Conservation (phyloP, 1,284 basidiomycete species). For the Trichosporon sp. region DNA sequence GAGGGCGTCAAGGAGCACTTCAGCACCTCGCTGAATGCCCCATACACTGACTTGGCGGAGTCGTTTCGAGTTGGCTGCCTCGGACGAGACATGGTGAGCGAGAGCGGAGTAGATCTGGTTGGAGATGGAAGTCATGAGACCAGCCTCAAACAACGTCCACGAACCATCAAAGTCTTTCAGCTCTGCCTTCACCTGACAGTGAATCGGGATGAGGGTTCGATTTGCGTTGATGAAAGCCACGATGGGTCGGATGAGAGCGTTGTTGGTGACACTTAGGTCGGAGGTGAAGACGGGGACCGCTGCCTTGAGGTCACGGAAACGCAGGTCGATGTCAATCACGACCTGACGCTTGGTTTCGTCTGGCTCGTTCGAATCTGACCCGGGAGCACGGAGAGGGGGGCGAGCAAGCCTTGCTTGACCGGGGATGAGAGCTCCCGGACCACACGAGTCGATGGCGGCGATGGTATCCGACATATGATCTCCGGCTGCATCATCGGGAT, state of each 20-base stretch:
- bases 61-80: conserved; percentile 80
- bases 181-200: conserved; percentile 78
- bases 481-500: conserved; percentile 41
- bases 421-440: conserved; percentile 67
- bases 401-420: conserved; percentile 84
- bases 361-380: conserved; percentile 33
- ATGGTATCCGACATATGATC: conserved; percentile 59
- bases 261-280: conserved; percentile 87
- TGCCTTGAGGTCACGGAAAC: conserved; percentile 95
- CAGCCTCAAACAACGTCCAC: conserved; percentile 66
- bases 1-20: conserved; percentile 66
- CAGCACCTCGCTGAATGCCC: conserved; percentile 74
- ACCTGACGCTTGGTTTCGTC: conserved; percentile 58
- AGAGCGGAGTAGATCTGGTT: conserved; percentile 78
- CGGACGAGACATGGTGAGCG: conserved; percentile 80
- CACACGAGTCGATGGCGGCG: conserved; percentile 56
- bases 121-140: conserved; percentile 51
- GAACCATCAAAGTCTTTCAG: conserved; percentile 80
- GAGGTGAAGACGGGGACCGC: conserved; percentile 87
- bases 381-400: conserved; percentile 78
- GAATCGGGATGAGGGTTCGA: conserved; percentile 86
- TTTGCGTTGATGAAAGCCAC: conserved; percentile 98
- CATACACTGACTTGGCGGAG: conserved; percentile 82
- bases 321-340: conserved; percentile 85
- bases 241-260: conserved; percentile 92